These are phyloP conservation scores for Plantago major DNA, from an alignment of 257 asterid genomes.

Conservation along the genomic window DNA sequence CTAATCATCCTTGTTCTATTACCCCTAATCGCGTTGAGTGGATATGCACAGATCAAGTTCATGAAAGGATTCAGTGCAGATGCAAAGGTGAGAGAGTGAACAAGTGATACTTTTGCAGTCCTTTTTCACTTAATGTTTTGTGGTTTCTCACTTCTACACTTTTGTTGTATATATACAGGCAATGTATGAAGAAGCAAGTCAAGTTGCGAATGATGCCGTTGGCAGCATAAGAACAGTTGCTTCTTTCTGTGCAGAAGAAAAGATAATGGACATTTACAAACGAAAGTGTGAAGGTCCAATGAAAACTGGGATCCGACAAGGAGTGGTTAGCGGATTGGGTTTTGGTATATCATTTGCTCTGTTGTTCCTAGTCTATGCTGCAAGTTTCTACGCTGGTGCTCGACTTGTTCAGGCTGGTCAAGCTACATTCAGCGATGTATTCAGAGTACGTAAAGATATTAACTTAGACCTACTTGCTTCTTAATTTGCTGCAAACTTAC, in stretches of 20 bases:
- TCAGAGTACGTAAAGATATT: slow-evolving; percentile 52
- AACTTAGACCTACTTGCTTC: background rate
- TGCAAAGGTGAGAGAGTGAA: slow-evolving; percentile 37
- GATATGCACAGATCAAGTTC: slow-evolving; percentile 47
- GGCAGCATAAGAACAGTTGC: slow-evolving; percentile 86
- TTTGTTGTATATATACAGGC: slow-evolving; percentile 27
- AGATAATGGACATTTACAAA: slow-evolving; percentile 64
- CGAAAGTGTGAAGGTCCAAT: slow-evolving; percentile 71
- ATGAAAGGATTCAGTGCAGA: slow-evolving; percentile 58
- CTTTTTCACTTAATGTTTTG: background rate
- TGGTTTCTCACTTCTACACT: background rate
- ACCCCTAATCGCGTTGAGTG: slow-evolving; percentile 48
- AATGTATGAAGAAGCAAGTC: slow-evolving; percentile 89
- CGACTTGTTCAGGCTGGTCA: slow-evolving; percentile 64
- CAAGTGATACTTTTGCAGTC: background rate
- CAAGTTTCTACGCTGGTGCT: slow-evolving; percentile 92
- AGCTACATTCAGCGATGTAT: slow-evolving; percentile 64
- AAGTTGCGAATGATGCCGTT: slow-evolving; percentile 82
- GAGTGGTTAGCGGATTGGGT: slow-evolving; percentile 66
- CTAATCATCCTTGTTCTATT: slow-evolving; percentile 50
- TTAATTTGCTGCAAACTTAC: background rate
- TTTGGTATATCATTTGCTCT: slow-evolving; percentile 59
- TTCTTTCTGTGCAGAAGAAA: slow-evolving; percentile 86
- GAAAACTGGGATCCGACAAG: slow-evolving; percentile 64
- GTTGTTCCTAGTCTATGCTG: slow-evolving; percentile 66